Conservation (phyloP, 345 rosid species). For the Acer campestre region DNA sequence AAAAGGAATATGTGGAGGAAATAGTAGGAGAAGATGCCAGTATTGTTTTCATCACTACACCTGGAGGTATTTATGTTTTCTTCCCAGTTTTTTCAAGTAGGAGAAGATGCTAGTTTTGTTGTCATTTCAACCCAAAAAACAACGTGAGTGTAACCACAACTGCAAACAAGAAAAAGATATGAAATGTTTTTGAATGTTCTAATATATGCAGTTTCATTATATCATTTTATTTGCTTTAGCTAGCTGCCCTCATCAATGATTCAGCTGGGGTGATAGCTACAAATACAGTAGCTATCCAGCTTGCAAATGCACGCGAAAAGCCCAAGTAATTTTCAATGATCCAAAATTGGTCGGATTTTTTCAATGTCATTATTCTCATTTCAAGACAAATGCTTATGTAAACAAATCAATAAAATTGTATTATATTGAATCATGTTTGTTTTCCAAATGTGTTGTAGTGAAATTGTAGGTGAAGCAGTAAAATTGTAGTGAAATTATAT, state of each 20-base stretch:
- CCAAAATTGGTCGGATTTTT: too few relatives aligned
- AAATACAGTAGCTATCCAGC: conserved; percentile 88
- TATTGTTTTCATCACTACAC: conserved; percentile 84
- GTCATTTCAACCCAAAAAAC: not conserved
- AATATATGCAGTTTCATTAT: not conserved
- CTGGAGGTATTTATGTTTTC: conserved; percentile 60
- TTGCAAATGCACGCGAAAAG: conserved; percentile 77
- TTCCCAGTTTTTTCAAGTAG: conserved; percentile 1
- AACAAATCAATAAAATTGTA: too few relatives aligned
- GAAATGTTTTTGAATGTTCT: conserved; percentile 1
- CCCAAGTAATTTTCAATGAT: conserved; percentile 61
- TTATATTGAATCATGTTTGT: too few relatives aligned
- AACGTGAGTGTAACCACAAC: not conserved
- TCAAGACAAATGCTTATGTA: too few relatives aligned
- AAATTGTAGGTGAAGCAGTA: too few relatives aligned
- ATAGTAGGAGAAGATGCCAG: conserved; percentile 64
- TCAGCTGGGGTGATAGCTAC: conserved; percentile 90
- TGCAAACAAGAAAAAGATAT: not conserved
- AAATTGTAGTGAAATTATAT: too few relatives aligned
- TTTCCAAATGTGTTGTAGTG: too few relatives aligned
- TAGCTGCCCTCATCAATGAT: conserved; percentile 88
- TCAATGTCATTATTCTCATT: too few relatives aligned
- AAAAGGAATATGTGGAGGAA: conserved; percentile 87
- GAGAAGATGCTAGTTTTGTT: too few relatives aligned
- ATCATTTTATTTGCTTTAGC: conserved; percentile 41